A percentile compares a stretch with the other conserved stretches of the same genome.
phyloP scores from a whole-genome alignment of 2,329 filamentous ascomycete genomes.

The Taxawa tesnikishii region DNA sequence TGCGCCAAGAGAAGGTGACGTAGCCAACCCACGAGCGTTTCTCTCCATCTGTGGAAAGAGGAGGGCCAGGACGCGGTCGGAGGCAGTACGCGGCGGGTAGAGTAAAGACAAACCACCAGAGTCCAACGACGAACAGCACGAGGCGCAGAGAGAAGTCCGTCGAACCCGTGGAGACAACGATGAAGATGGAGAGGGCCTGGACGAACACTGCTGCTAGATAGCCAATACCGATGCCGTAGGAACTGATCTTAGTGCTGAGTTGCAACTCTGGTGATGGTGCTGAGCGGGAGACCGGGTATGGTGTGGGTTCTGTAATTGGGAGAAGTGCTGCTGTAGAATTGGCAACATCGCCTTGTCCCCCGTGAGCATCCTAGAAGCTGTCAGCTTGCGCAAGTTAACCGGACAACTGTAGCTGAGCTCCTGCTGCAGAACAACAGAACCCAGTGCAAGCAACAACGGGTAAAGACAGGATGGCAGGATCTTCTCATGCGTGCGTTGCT shows the following conservation, averaged over 20 bases:
- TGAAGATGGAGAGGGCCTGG: constrained; percentile 67
- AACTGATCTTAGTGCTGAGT: constrained; percentile 82
- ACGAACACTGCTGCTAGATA: constrained; percentile 79
- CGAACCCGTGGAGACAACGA: constrained; percentile 61
- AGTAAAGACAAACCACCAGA: constrained; percentile 90
- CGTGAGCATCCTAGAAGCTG: too few relatives aligned
- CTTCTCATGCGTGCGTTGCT: too few relatives aligned
- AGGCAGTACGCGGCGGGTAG: constrained; percentile 82
- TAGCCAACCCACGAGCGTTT: constrained; percentile 52
- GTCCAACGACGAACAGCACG: constrained; percentile 73
- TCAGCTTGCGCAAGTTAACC: too few relatives aligned
- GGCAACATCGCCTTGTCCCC: constrained; percentile 9
- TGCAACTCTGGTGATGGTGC: constrained; percentile 55
- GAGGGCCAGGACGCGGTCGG: constrained; percentile 76
- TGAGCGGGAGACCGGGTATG: constrained; percentile 12
- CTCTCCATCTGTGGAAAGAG: constrained; percentile 26
- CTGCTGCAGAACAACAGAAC: too few relatives aligned
- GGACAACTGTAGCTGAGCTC: too few relatives aligned
- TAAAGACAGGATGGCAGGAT: too few relatives aligned
- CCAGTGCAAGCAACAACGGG: too few relatives aligned
- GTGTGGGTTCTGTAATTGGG: constrained; percentile 11
- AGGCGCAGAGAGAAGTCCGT: constrained; percentile 76
- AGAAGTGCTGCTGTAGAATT: constrained; percentile 26
- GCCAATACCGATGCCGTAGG: constrained; percentile 84
- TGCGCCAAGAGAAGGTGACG: constrained; percentile 73